These are phyloP conservation scores for Acer negundo DNA, from an alignment of 345 rosid genomes.

Conservation along the genomic window DNA sequence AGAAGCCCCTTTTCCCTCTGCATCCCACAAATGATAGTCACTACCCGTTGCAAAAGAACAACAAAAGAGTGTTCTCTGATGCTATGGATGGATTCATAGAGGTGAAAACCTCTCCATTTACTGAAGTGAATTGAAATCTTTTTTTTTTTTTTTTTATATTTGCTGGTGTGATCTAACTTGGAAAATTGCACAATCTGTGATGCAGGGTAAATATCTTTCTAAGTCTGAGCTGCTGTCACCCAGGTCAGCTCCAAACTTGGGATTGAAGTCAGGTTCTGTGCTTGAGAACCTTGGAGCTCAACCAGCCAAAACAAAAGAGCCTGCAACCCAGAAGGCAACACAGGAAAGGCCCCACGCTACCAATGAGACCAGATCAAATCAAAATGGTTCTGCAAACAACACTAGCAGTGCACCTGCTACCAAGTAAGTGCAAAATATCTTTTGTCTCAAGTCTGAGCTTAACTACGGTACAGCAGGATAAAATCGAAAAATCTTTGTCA, in stretches of 20 bases:
- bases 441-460: neutral
- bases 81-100: constrained; percentile 57
- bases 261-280: constrained; percentile 47
- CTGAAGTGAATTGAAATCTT: constrained; percentile 5
- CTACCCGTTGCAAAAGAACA: constrained; percentile 42
- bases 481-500: constrained; percentile 9
- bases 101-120: constrained; percentile 34
- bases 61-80: constrained; percentile 73
- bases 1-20: constrained; percentile 66
- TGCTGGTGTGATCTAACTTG: constrained; percentile 17
- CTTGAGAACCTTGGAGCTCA: constrained; percentile 51
- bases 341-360: constrained; percentile 41
- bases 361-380: constrained; percentile 32
- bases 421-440: constrained; percentile 42
- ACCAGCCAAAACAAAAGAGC: constrained; percentile 46
- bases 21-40: constrained; percentile 50
- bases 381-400: constrained; percentile 29
- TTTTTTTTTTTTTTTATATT: constrained; percentile 8
- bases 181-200: constrained; percentile 19
- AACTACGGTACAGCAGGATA: neutral
- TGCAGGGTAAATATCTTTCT: constrained; percentile 51
- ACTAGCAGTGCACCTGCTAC: constrained; percentile 49
- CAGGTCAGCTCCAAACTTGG: constrained; percentile 47
- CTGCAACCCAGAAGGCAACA: constrained; percentile 28
- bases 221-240: constrained; percentile 47